A percentile compares a stretch with the other conserved stretches of the same genome.
Conservation (phyloP, 345 rosid genomes). For the Citrus australasica region DNA sequence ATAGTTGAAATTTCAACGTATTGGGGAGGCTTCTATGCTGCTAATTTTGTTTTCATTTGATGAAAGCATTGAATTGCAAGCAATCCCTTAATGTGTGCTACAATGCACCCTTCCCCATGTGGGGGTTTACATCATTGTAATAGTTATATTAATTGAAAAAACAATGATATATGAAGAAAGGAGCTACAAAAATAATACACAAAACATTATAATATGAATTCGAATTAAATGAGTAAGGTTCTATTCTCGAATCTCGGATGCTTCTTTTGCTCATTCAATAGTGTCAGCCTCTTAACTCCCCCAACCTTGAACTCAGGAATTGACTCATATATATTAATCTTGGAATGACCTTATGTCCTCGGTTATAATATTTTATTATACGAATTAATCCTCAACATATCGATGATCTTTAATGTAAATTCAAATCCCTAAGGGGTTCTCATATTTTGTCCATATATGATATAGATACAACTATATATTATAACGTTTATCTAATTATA, state of each 20-base stretch:
- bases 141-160: slow-evolving; percentile 11
- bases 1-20: slow-evolving; percentile 28
- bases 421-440: no score
- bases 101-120: slow-evolving; percentile 47
- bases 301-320: slow-evolving; percentile 18
- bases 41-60: neutral
- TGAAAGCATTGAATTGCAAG: slow-evolving; percentile 28
- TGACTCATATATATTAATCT: slow-evolving; percentile 11
- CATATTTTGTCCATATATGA: no score
- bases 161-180: neutral
- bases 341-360: neutral
- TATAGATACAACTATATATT: no score
- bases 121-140: slow-evolving; percentile 18
- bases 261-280: slow-evolving; percentile 9
- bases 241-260: slow-evolving; percentile 50
- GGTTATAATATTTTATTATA: neutral
- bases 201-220: neutral
- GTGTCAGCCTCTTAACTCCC: slow-evolving; percentile 22
- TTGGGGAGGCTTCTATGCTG: slow-evolving; percentile 25
- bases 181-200: slow-evolving; percentile 7
- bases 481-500: no score
- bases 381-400: no score
- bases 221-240: slow-evolving; percentile 22
- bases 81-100: slow-evolving; percentile 38
- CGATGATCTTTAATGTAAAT: no score